Evolutionary conservation across 2,329 filamentous ascomycete species (phyloP).

Genomic region (Pseudocercospora cruenta): DNA sequence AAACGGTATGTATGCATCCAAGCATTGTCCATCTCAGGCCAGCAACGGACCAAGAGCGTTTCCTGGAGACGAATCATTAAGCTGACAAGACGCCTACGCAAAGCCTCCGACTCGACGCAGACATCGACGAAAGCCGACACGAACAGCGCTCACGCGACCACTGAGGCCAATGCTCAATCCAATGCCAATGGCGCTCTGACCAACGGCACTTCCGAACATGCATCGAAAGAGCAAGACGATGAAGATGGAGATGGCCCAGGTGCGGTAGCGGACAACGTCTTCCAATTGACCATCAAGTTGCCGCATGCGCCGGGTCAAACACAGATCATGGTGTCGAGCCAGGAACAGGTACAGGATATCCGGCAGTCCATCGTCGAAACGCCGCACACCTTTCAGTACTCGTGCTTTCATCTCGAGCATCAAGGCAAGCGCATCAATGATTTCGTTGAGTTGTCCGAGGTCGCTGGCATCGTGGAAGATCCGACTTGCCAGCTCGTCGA

Average conservation of each 20-base stretch:
- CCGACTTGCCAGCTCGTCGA: slow-evolving; percentile 82
- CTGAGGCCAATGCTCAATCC: slow-evolving; percentile 22
- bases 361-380: slow-evolving; percentile 95
- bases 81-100: not conserved
- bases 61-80: not conserved
- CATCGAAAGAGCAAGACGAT: slow-evolving; percentile 26
- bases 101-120: slow-evolving; percentile 15
- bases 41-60: not conserved
- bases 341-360: slow-evolving; percentile 97
- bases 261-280: slow-evolving; percentile 51
- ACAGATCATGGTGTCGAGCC: slow-evolving; percentile 79
- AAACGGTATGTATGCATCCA: slow-evolving; percentile 17
- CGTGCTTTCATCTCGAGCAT: slow-evolving; percentile 97
- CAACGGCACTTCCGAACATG: slow-evolving; percentile 18
- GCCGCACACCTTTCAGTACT: slow-evolving; percentile 92
- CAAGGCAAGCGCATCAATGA: slow-evolving; percentile 90
- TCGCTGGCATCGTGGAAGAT: slow-evolving; percentile 74
- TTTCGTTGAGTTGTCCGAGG: slow-evolving; percentile 88
- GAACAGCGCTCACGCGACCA: slow-evolving; percentile 16
- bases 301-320: slow-evolving; percentile 79
- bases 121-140: slow-evolving; percentile 14
- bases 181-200: slow-evolving; percentile 20
- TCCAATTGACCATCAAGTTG: slow-evolving; percentile 76
- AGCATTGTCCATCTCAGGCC: not conserved
- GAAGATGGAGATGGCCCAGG: slow-evolving; percentile 28